Base-by-base conservation (phyloP, 768 basidiomycete genomes). In the Obba rivulosa region DNA sequence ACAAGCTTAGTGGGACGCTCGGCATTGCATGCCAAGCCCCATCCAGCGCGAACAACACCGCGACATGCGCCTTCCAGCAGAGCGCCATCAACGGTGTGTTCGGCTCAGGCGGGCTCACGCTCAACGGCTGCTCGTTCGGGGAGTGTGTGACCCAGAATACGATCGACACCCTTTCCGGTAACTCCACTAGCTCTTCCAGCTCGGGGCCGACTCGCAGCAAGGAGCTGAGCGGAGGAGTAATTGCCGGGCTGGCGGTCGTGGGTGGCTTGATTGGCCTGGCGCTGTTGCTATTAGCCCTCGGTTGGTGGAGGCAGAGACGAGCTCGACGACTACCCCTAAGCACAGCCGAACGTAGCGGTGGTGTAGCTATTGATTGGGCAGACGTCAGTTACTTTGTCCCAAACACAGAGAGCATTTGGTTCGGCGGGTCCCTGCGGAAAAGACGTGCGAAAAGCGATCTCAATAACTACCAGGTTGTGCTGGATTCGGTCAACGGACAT, bases 111-210 rank as follows among this genome's bases (percentile, higher is more conserved):
- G 94, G 94, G 1, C 77, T 97, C n/a, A 56, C 72, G 5, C 71
- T 97, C 9, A 74, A 75, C 45, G 79, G 77, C 0, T 97, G 94
- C 64, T 71, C 69, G 0, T 94, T 86, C 56, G 94, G 94, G 21
- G 94, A 97, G 67, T 96, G 94, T 64, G 83, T 96, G 14, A 69
- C 76, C 3, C 92, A 95, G 62, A 76, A 74, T 49, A 82, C 87
- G 34, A 82, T 96, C 47, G 85, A 92, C 60, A 69, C 64, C 37
- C 63, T 73, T 2, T 61, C 69, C 24, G 69, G 66, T 8, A 69
- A 66, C 43, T 65, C 71, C 2, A 69, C 67, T 2, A 43, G 57
- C 7, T 56, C 66, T 2, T 34, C 43, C 20, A 24, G 44, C 0
- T 53, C 56, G 0, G 60, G 68, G 11, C 69, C 71, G 3, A 31